Evolutionary conservation across 306 rosid species (phyloP).

Genomic region (Vigna unguiculata): DNA sequence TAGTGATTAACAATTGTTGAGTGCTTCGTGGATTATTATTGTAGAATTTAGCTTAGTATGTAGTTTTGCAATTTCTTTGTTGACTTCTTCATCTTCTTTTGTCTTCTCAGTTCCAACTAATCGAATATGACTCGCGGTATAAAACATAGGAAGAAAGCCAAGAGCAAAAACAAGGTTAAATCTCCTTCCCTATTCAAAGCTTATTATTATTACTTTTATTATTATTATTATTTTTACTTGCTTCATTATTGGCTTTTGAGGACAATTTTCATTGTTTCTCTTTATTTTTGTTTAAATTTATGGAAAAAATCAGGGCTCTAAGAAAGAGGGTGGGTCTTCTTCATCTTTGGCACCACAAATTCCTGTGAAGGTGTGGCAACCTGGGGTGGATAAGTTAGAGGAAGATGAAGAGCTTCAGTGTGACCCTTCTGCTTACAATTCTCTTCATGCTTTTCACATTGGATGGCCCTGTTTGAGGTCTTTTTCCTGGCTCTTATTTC

Average conservation of each 20-base stretch:
- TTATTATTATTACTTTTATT: no score
- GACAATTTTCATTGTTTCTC: neutral
- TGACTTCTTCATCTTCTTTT: neutral
- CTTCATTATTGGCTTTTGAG: neutral
- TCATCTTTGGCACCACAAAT: constrained; percentile 64
- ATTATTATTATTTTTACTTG: neutral
- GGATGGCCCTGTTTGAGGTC: constrained; percentile 98
- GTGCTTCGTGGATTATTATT: no score
- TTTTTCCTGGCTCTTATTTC: neutral
- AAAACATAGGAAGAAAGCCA: constrained; percentile 72
- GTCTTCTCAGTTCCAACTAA: neutral
- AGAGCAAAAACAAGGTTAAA: constrained; percentile 78
- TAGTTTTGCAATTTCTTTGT: neutral
- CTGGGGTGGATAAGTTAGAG: constrained; percentile 93
- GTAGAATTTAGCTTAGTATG: no score
- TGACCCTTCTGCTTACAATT: constrained; percentile 88
- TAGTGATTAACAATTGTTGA: no score
- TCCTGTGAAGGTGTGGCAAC: constrained; percentile 91
- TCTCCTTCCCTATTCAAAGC: neutral
- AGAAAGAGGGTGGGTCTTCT: constrained; percentile 70
- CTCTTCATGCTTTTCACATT: constrained; percentile 88
- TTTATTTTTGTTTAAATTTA: neutral
- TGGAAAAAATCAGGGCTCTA: constrained; percentile 49
- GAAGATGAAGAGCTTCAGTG: constrained; percentile 99
- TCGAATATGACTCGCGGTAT: constrained; percentile 74